Conservation (phyloP, 257 asterid genomes). For the Ilex aquifolium region DNA sequence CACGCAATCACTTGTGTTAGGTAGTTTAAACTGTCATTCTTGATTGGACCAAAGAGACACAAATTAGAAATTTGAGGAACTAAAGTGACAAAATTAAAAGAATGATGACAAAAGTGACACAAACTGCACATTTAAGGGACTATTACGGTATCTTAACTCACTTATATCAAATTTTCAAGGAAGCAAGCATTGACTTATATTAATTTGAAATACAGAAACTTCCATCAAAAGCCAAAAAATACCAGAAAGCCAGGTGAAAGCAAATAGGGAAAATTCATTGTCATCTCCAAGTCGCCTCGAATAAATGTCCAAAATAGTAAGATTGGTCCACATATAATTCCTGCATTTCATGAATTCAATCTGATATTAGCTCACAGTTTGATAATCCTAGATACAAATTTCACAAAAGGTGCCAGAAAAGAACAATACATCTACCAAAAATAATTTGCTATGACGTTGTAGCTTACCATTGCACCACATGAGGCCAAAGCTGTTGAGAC, state of each 20-base stretch:
- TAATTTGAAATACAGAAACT: neutral
- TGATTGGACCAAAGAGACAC: no score
- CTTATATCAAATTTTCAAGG: no score
- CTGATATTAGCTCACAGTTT: neutral
- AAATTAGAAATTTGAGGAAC: no score
- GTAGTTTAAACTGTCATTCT: no score
- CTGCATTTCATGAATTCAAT: constrained; percentile 15
- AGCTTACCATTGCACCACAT: constrained; percentile 94
- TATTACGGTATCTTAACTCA: no score
- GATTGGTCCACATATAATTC: constrained; percentile 59
- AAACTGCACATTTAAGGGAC: no score
- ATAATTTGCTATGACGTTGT: neutral
- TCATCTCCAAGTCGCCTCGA: constrained; percentile 75
- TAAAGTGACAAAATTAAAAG: no score
- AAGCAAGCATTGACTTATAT: no score
- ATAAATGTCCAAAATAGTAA: constrained; percentile 68
- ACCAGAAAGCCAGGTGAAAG: constrained; percentile 90
- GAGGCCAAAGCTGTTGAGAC: constrained; percentile 90
- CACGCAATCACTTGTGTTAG: no score
- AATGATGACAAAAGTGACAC: no score
- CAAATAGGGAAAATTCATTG: constrained; percentile 63
- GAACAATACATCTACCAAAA: neutral
- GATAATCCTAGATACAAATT: neutral
- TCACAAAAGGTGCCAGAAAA: neutral
- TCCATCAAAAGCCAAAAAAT: constrained; percentile 16